Evolutionary conservation across 441 rosid species (phyloP).

Genomic region (Breynia disticha): DNA sequence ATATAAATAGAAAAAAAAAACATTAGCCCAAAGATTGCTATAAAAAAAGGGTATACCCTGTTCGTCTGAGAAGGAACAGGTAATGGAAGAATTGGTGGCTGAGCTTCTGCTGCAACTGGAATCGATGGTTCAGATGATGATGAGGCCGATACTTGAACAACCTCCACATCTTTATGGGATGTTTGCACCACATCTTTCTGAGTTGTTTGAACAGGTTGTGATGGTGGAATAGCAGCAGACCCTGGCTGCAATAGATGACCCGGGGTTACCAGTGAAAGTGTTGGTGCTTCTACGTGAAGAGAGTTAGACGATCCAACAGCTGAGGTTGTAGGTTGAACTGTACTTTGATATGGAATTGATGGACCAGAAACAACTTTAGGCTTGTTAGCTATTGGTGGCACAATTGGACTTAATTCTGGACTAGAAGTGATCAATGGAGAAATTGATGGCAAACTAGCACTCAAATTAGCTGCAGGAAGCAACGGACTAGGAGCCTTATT

Average conservation of each 20-base stretch:
- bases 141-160: constrained; percentile 49
- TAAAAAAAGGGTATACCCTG: constrained; percentile 23
- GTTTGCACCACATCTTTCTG: constrained; percentile 36
- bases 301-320: constrained; percentile 31
- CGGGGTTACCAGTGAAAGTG: constrained; percentile 59
- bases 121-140: constrained; percentile 37
- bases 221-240: constrained; percentile 27
- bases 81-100: constrained; percentile 82
- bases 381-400: constrained; percentile 33
- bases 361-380: constrained; percentile 35
- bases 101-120: constrained; percentile 38
- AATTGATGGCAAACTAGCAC: constrained; percentile 33
- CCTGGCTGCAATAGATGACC: constrained; percentile 64
- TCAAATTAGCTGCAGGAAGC: constrained; percentile 37
- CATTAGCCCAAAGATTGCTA: neutral
- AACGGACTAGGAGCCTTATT: constrained; percentile 33
- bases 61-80: constrained; percentile 46
- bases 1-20: too few relatives aligned
- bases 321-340: constrained; percentile 35
- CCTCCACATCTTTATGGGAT: constrained; percentile 60
- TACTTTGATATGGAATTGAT: constrained; percentile 30
- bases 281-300: constrained; percentile 33
- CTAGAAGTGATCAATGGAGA: constrained; percentile 37
- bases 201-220: constrained; percentile 39
- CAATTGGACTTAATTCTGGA: constrained; percentile 33